phyloP scores from a whole-genome alignment of 176 grass and related monocot species.

The Triticum urartu region DNA sequence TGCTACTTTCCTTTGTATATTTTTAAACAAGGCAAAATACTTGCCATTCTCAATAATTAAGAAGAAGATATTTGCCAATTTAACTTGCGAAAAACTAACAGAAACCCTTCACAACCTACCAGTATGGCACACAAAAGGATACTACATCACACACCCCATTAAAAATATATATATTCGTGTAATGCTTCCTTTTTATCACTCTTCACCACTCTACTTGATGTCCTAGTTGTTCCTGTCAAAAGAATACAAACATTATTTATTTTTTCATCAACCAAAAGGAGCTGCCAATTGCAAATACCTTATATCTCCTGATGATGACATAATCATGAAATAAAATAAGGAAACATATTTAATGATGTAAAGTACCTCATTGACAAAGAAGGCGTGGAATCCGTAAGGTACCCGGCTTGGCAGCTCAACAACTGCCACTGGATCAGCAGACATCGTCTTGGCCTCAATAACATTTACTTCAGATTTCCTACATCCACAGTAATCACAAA shows the following conservation, averaged over 20 bases:
- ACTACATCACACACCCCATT: too few relatives aligned
- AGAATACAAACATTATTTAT: not conserved
- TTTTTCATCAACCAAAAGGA: not conserved
- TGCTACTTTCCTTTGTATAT: too few relatives aligned
- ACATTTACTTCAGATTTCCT: conserved; percentile 85
- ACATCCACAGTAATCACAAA: conserved; percentile 2
- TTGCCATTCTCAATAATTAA: too few relatives aligned
- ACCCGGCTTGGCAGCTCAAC: conserved; percentile 72
- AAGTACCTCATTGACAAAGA: conserved; percentile 84
- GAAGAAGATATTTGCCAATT: too few relatives aligned
- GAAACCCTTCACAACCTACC: too few relatives aligned
- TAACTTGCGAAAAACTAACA: too few relatives aligned
- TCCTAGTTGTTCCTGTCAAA: conserved; percentile 42
- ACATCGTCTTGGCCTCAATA: conserved; percentile 91
- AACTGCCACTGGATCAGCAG: conserved; percentile 65
- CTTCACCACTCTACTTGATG: too few relatives aligned
- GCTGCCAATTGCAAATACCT: not conserved
- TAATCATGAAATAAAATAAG: not conserved
- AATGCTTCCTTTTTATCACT: too few relatives aligned
- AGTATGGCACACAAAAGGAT: too few relatives aligned
- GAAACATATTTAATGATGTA: not conserved
- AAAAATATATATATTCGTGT: too few relatives aligned
- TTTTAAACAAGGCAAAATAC: too few relatives aligned
- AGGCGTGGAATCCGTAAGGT: conserved; percentile 85
- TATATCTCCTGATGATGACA: too few relatives aligned